Conservation (phyloP, 2,329 filamentous ascomycete genomes). For the Sclerotiophoma versabilis region DNA sequence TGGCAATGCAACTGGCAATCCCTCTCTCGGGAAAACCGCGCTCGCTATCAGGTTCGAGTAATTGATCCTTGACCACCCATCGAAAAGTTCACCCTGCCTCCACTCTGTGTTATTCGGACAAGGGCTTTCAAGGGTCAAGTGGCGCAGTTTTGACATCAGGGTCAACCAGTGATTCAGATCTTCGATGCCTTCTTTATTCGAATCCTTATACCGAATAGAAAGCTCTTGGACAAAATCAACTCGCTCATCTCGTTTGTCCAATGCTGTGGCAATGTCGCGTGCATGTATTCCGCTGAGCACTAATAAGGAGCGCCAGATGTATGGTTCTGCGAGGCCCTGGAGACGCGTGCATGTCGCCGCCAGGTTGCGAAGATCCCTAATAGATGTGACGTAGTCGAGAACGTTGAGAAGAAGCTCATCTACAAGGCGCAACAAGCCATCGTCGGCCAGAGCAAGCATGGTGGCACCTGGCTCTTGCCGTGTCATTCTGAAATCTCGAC, state of each 20-base stretch:
- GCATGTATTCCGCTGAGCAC: conserved; percentile 39
- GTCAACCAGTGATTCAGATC: conserved; percentile 37
- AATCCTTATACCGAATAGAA: conserved; percentile 38
- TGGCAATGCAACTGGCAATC: conserved; percentile 24
- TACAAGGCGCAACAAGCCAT: conserved; percentile 36
- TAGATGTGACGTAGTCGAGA: conserved; percentile 40
- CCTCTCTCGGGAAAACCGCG: conserved; percentile 30
- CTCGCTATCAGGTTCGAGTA: conserved; percentile 40
- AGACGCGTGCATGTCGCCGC: conserved; percentile 41
- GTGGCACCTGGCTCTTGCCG: conserved; percentile 24
- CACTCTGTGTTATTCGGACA: conserved; percentile 48
- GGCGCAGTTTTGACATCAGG: conserved; percentile 37
- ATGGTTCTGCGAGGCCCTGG: conserved; percentile 43
- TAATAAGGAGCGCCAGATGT: conserved; percentile 41
- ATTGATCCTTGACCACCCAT: conserved; percentile 41
- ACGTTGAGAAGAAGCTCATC: conserved; percentile 47
- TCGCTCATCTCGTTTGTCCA: conserved; percentile 34
- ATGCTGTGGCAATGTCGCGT: conserved; percentile 27
- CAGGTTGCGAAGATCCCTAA: conserved; percentile 35
- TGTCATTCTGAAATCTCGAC: conserved; percentile 31
- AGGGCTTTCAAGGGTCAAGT: conserved; percentile 43
- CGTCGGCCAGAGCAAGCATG: conserved; percentile 22
- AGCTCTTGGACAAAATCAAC: conserved; percentile 37
- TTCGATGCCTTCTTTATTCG: conserved; percentile 37
- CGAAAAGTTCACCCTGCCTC: conserved; percentile 29